Evolutionary conservation across 805 yeast species (phyloP).

Genomic region (Helenozyma baotianmanensis): DNA sequence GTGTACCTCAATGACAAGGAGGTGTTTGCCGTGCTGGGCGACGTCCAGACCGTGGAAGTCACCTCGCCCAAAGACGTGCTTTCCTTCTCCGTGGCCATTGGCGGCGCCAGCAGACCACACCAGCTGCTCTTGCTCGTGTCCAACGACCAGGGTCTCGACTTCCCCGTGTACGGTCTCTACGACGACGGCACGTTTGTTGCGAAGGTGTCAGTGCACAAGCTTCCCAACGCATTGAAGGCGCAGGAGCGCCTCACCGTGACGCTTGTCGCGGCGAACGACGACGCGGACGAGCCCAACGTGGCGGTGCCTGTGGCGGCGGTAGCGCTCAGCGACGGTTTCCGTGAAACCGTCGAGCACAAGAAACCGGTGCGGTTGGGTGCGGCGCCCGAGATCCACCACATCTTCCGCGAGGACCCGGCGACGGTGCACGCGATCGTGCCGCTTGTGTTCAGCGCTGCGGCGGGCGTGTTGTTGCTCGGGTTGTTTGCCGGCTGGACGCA

Average conservation of each 20-base stretch:
- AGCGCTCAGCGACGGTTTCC: conserved; percentile 25
- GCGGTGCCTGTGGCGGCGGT: conserved; percentile 26
- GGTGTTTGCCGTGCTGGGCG: conserved; percentile 22
- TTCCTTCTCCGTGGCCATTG: conserved; percentile 23
- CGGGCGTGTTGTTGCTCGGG: conserved; percentile 36
- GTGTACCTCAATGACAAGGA: conserved; percentile 22
- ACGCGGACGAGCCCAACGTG: conserved; percentile 16
- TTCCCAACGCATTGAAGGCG: conserved; percentile 34
- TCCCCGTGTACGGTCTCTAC: conserved; percentile 29
- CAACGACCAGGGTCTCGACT: conserved; percentile 26
- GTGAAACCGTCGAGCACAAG: conserved; percentile 18
- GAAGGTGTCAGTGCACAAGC: conserved; percentile 21
- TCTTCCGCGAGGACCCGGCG: conserved; percentile 50
- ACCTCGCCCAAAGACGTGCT: conserved; percentile 30
- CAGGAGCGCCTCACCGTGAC: conserved; percentile 28
- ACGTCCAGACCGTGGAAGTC: conserved; percentile 25
- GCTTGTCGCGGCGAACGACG: conserved; percentile 28
- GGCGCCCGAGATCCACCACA: conserved; percentile 59
- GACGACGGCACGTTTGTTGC: conserved; percentile 17
- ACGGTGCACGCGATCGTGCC: conserved; percentile 53
- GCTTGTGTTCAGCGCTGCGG: conserved; percentile 42
- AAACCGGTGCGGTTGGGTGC: conserved; percentile 40
- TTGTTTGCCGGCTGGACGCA: conserved; percentile 43
- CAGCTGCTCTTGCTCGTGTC: conserved; percentile 31
- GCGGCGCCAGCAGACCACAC: conserved; percentile 26